Conservation (phyloP, 2,329 filamentous ascomycete species). For the Sordariomycetes sp. region DNA sequence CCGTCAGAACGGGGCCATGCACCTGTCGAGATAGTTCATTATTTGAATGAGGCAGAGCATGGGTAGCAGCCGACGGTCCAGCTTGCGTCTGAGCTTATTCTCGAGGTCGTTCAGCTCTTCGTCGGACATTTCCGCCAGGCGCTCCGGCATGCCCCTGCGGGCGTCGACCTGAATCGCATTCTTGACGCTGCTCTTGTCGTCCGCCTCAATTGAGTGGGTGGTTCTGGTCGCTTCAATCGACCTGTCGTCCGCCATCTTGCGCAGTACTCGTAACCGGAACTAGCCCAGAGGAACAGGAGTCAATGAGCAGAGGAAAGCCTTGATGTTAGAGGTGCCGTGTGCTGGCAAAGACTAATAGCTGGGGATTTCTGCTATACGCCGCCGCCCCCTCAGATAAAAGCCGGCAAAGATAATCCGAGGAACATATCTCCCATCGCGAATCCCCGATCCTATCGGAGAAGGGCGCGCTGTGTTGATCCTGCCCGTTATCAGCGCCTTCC, state of each 20-base stretch:
- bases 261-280: background rate
- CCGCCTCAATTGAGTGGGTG: background rate
- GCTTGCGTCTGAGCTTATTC: conserved; percentile 44
- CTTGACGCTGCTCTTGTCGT: background rate
- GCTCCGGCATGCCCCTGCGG: conserved; percentile 10
- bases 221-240: background rate
- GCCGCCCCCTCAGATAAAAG: no score
- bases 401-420: no score
- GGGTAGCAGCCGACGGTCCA: conserved; percentile 51
- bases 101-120: conserved; percentile 38
- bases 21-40: conserved; percentile 48
- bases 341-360: no score
- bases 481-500: background rate
- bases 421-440: no score
- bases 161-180: background rate
- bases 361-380: no score
- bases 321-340: no score
- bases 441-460: no score
- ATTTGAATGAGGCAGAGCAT: conserved; percentile 56
- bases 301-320: no score
- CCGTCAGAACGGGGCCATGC: background rate
- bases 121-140: conserved; percentile 26
- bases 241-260: background rate
- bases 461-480: background rate
- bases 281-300: no score